Conservation (phyloP, 169 alveolate species). For the Cryptosporidium sp. region DNA sequence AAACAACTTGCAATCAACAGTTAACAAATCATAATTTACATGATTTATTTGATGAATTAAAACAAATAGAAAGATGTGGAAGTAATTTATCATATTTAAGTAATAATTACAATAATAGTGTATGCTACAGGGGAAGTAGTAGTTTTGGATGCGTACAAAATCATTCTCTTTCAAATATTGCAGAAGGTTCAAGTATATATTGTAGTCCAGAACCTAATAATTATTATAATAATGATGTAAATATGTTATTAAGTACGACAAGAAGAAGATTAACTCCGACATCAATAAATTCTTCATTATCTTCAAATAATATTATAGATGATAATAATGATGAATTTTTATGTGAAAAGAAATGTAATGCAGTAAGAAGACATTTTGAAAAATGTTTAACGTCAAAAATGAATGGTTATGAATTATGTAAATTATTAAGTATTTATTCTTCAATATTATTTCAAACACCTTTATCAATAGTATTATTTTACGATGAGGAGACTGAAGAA, state of each 20-base stretch:
- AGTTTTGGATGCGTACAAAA: conserved; percentile 31
- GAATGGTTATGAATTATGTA: conserved; percentile 60
- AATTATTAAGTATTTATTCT: conserved; percentile 45
- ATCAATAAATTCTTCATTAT: conserved; percentile 66
- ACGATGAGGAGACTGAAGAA: conserved; percentile 31
- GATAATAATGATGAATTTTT: conserved; percentile 37
- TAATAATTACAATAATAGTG: conserved; percentile 3
- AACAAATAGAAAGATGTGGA: conserved; percentile 37
- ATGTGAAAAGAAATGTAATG: conserved; percentile 45
- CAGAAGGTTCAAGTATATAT: not conserved
- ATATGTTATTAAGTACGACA: not conserved
- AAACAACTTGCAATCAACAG: not conserved
- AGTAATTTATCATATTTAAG: not conserved
- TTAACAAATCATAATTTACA: not conserved
- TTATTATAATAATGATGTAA: not conserved
- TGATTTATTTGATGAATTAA: conserved; percentile 49
- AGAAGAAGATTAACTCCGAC: conserved; percentile 68
- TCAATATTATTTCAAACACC: conserved; percentile 70
- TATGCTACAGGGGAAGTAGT: conserved; percentile 42
- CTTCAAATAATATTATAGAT: conserved; percentile 49
- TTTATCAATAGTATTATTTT: conserved; percentile 41
- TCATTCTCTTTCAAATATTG: conserved; percentile 38
- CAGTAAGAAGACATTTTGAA: conserved; percentile 58
- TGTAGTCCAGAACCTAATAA: not conserved
- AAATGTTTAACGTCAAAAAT: conserved; percentile 19